Base-by-base conservation (phyloP, 2,329 filamentous ascomycete genomes). In the Fusarium sulawesiense region DNA sequence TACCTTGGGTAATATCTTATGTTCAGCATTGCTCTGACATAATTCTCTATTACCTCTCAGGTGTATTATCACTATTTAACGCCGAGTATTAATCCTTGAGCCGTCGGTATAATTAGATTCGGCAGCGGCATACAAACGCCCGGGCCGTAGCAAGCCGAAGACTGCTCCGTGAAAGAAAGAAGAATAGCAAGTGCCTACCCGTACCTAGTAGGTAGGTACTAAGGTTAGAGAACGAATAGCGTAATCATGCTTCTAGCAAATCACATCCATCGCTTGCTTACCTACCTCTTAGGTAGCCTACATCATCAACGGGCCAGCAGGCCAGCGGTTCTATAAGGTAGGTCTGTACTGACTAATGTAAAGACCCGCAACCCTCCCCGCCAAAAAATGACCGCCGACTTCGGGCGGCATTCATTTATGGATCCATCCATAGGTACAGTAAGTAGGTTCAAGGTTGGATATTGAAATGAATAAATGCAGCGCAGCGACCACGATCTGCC, bases 351-450 rank as follows among this genome's bases (percentile, higher is more conserved):
- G 27, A 42, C 37, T 70, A 58, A 70, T 48, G 71, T 57, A 64
- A 70, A 34, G 67, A 56, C 50, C 50, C 54, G 50, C 51, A 60
- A 49, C 42, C 45, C 48, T 62, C 66, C 71, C 66, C 65, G 65
- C 59, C 57, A 29, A 71, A 62, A 64, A 68, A 68, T 40, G 56
- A 27, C 56, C 70, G 73, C 73, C 73, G 73, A 75, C 57, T 62
- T 75, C 73, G 73, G 73, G 34, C 34, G 34, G 18, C 34, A n/a
- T 37, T 37, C 18, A 37, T 37, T n/a, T n/a, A 37, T 37, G 34
- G 34, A 37, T 37, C 18, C 16, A 37, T 37, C 29, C 29, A 30
- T 30, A 30, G 11, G 4, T 23, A 23, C 21, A 23, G 21, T 29
- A 29, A 11, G 29, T 13, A 30, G 29, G 29, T 32, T 29, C 27